Base-by-base conservation (phyloP, 352 stramenopile genomes). In the Pythium brachiatum region DNA sequence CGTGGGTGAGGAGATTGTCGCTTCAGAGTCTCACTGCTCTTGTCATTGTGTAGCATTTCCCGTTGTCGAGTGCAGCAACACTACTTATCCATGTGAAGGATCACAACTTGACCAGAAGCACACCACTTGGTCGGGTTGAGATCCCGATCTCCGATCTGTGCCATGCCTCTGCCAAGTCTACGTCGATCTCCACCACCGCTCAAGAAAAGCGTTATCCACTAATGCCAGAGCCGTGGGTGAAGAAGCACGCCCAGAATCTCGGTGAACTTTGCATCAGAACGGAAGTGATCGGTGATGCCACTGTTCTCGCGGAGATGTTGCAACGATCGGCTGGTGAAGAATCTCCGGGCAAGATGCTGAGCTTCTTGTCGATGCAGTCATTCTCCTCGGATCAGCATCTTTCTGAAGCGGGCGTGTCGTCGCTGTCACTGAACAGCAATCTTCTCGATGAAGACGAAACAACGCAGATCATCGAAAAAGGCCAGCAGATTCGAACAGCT, bases 41-140 rank as follows among this genome's bases (percentile, higher is more conserved):
- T 48, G 41, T 16, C 8, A n/a, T n/a, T 26, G 25, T 4, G 20
- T 69, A 91, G 78, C 76, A 75, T 39, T 77, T 85, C 21, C 62
- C 73, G 1, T 60, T 91, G 38, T 48, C 54, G 9, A 71, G 83
- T 16, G 72, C 82, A 4, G 69, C 57, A 3, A 76, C 74, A 32
- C 59, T 91, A 1, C 29, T 91, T 11, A 78, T 91, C 53, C 82
- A 90, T 39, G 78, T 91, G 1, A 91, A 91, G 43, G 82, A 90
- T 44, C 76, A 88, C 66, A 91, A 91, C 70, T 86, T 87, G 48
- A 64, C 87, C 2, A 69, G 77, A 20, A 88, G 78, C 38, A 91
- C 78, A 6, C 82, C 82, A 13, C 69, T 91, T 2, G 82, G 82
- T 2, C 80, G 82, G 16, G 75, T 91, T 18, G 73, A 89, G 36